Base-by-base conservation (phyloP, 192 early-diverging fungal genomes). In the Coemansia sp. region DNA sequence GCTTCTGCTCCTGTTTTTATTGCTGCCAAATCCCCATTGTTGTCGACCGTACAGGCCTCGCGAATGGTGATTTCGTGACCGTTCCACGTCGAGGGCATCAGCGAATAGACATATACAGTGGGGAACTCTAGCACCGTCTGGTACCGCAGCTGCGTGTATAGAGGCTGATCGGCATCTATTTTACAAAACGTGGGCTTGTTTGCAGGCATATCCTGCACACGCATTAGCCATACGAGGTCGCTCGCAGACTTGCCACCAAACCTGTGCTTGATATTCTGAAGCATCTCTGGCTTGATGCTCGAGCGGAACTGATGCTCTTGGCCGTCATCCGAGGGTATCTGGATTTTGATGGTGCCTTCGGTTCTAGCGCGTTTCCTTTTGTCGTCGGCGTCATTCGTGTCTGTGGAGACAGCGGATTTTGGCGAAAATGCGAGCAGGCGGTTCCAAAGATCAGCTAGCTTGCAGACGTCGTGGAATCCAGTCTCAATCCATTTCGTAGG, bases 91-190 rank as follows among this genome's bases (percentile, higher is more conserved):
- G 49, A 19, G 0, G 74, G 74, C 4, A 25, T 49, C 36, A 60
- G 18, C 16, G 52, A 39, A 36, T 64, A 76, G 8, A 84, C 75
- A 46, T 81, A 67, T 22, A 84, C 65, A 1, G 73, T 74, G 0
- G 83, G 83, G 51, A 75, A 84, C 55, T 84, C 83, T 19, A 82
- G 22, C 9, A 84, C 72, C 7, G 76, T 82, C 47, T 84, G 78
- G 55, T 78, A 74, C 27, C 64, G 65, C 7, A 84, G 69, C 58
- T 76, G 72, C 0, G 76, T 77, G 50, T 67, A 75, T 23, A 84
- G 60, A 10, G 72, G 72, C 58, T 77, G 64, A 1, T 20, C 22
- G 9, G 55, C 60, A 27, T 62, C 67, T 23, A 84, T 60, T 19
- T 55, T 75, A 64, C 72, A 80, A 16, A 82, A 63, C 16, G 71